Percentiles rank a stretch among this genome's conserved stretches.
These are phyloP conservation scores for Senecio squalidus DNA, from an alignment of 140 eudicot species.

Conservation along the genomic window DNA sequence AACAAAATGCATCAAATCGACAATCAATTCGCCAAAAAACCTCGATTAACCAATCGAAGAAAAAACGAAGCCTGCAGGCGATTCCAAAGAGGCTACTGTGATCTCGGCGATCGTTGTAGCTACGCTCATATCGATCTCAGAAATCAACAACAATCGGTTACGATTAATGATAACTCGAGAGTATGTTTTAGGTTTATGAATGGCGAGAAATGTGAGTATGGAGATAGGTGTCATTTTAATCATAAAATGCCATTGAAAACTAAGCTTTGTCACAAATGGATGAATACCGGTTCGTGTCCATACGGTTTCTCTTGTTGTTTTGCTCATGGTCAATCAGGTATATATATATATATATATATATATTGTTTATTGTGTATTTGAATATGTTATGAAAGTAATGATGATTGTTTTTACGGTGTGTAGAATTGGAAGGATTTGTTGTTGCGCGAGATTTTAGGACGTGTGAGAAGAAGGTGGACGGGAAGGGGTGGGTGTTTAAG, in stretches of 20 bases:
- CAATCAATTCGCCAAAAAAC: background rate
- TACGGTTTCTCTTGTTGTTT: constrained; percentile 41
- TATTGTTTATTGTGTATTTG: too few relatives aligned
- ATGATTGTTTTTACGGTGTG: constrained; percentile 24
- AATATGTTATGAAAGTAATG: too few relatives aligned
- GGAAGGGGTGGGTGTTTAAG: constrained; percentile 30
- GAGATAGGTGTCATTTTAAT: constrained; percentile 39
- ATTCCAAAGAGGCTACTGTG: constrained; percentile 42
- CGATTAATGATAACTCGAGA: background rate
- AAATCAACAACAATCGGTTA: constrained; percentile 8
- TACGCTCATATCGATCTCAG: constrained; percentile 30
- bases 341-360: too few relatives aligned
- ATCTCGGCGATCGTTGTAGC: constrained; percentile 41
- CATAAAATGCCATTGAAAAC: constrained; percentile 40
- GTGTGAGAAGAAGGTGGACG: constrained; percentile 16
- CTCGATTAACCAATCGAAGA: background rate
- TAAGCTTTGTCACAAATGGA: constrained; percentile 54
- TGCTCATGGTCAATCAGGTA: constrained; percentile 84
- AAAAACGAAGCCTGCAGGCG: constrained; percentile 28
- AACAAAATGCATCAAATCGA: constrained; percentile 1
- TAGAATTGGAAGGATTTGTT: constrained; percentile 17
- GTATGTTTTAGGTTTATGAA: constrained; percentile 26
- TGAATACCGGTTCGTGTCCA: constrained; percentile 31
- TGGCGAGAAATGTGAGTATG: constrained; percentile 36
- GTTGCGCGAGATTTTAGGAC: constrained; percentile 14